Evolutionary conservation across 2,329 filamentous ascomycete species (phyloP).

Genomic region (Epichloe aotearoae): DNA sequence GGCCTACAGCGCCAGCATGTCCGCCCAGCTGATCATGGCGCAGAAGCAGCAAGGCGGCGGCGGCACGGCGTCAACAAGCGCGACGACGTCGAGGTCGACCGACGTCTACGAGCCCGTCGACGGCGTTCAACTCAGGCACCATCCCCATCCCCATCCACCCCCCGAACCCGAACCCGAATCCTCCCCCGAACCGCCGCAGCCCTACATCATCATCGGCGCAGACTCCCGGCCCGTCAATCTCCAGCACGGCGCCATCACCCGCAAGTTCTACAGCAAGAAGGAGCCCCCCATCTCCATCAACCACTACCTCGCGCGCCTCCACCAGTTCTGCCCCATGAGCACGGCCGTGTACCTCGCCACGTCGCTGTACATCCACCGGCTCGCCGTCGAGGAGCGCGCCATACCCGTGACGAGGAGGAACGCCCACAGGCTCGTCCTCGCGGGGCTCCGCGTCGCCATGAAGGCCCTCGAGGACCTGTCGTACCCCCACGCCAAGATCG

Average conservation of each 20-base stretch:
- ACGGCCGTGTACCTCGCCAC: slow-evolving; percentile 87
- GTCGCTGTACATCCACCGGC: slow-evolving; percentile 71
- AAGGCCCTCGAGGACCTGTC: slow-evolving; percentile 90
- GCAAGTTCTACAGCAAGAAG: slow-evolving; percentile 86
- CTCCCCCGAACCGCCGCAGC: slow-evolving; percentile 21
- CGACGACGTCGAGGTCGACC: neutral
- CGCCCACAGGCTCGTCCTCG: slow-evolving; percentile 73
- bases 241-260: slow-evolving; percentile 74
- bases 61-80: neutral
- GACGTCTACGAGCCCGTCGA: slow-evolving; percentile 30
- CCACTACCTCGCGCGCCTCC: slow-evolving; percentile 76
- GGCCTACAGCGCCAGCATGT: slow-evolving; percentile 16
- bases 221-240: slow-evolving; percentile 60
- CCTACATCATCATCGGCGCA: slow-evolving; percentile 50
- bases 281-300: slow-evolving; percentile 71
- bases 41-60: slow-evolving; percentile 2
- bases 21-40: slow-evolving; percentile 14
- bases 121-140: slow-evolving; percentile 37
- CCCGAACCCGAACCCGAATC: too few species aligned
- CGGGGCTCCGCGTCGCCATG: slow-evolving; percentile 75
- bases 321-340: slow-evolving; percentile 86
- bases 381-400: slow-evolving; percentile 63
- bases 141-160: neutral
- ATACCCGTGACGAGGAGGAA: slow-evolving; percentile 75
- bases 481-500: slow-evolving; percentile 72